These are phyloP conservation scores for Halenospora varia DNA, from an alignment of 495 filamentous ascomycete genomes.

Conservation along the genomic window DNA sequence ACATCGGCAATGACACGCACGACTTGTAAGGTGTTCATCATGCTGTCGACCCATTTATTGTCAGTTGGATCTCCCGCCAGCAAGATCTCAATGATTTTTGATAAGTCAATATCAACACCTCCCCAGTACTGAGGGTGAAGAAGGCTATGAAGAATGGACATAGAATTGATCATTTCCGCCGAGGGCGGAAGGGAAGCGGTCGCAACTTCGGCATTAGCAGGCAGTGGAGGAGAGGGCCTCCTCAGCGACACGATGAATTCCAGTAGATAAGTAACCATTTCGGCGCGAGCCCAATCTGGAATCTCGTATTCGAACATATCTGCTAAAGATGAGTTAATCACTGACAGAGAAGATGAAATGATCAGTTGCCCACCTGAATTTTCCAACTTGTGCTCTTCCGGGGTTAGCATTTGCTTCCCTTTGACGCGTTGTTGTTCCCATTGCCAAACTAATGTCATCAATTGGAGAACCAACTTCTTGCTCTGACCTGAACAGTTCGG, in stretches of 20 bases:
- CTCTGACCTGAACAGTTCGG: slow-evolving; percentile 86
- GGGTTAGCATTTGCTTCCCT: slow-evolving; percentile 50
- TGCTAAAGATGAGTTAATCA: slow-evolving; percentile 29
- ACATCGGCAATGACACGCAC: slow-evolving; percentile 80
- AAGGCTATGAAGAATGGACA: slow-evolving; percentile 75
- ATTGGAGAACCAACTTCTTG: slow-evolving; percentile 84
- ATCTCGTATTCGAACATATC: slow-evolving; percentile 68
- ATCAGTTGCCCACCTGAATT: slow-evolving; percentile 32
- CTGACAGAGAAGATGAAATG: slow-evolving; percentile 44
- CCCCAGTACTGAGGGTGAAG: slow-evolving; percentile 87
- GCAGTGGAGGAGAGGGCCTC: slow-evolving; percentile 72
- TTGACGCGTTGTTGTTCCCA: slow-evolving; percentile 84
- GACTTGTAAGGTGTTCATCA: slow-evolving; percentile 89
- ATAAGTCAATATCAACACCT: slow-evolving; percentile 85
- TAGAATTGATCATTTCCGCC: slow-evolving; percentile 75
- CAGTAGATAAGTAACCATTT: slow-evolving; percentile 91
- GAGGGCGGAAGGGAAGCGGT: slow-evolving; percentile 39
- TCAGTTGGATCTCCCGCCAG: slow-evolving; percentile 71
- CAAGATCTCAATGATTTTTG: slow-evolving; percentile 80
- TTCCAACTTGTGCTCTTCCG: slow-evolving; percentile 74
- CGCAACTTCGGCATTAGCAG: slow-evolving; percentile 58
- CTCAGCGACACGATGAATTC: slow-evolving; percentile 86
- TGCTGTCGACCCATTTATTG: slow-evolving; percentile 71
- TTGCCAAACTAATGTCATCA: slow-evolving; percentile 83
- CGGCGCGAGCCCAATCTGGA: slow-evolving; percentile 56